Percentiles rank a stretch among this genome's conserved stretches.
phyloP scores from a whole-genome alignment of 2,329 filamentous ascomycete genomes.

The Pseudogymnoascus pannorum region DNA sequence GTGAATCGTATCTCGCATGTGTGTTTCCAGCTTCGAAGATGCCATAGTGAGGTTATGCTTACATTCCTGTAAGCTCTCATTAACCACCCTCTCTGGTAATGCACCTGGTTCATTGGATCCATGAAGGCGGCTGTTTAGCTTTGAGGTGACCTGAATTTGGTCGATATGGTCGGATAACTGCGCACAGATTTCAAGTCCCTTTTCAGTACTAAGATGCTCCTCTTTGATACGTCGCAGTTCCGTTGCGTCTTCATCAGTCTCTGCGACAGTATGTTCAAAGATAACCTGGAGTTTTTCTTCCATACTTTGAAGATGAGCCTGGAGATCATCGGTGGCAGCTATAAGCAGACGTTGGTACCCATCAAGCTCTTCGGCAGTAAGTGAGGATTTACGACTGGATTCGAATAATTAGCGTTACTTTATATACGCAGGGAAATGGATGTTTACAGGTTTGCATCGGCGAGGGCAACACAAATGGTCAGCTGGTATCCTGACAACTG shows the following conservation, averaged over 20 bases:
- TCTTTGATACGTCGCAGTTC: constrained; percentile 26
- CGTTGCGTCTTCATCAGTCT: constrained; percentile 24
- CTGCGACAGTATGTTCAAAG: constrained; percentile 15
- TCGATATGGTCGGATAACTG: constrained; percentile 29
- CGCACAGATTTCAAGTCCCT: constrained; percentile 30
- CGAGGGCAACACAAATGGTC: constrained; percentile 36
- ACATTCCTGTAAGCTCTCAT: constrained; percentile 31
- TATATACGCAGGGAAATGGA: constrained; percentile 12
- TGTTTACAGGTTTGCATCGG: constrained; percentile 35
- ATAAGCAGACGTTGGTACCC: constrained; percentile 30
- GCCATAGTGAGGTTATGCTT: constrained; percentile 27
- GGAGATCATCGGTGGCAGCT: constrained; percentile 29
- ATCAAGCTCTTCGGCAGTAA: constrained; percentile 27
- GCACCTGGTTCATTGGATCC: background rate
- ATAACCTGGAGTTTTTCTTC: constrained; percentile 25
- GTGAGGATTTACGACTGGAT: constrained; percentile 28
- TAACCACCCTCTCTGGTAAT: constrained; percentile 26
- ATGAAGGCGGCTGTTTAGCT: constrained; percentile 11
- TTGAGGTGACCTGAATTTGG: constrained; percentile 20
- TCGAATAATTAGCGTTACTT: constrained; percentile 13
- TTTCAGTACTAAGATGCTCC: constrained; percentile 30
- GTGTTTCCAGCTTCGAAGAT: constrained; percentile 26
- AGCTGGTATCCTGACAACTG: constrained; percentile 36
- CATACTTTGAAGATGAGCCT: constrained; percentile 28
- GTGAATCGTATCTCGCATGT: constrained; percentile 28